Evolutionary conservation across 306 rosid species (phyloP).

Genomic region (Comarum palustre): DNA sequence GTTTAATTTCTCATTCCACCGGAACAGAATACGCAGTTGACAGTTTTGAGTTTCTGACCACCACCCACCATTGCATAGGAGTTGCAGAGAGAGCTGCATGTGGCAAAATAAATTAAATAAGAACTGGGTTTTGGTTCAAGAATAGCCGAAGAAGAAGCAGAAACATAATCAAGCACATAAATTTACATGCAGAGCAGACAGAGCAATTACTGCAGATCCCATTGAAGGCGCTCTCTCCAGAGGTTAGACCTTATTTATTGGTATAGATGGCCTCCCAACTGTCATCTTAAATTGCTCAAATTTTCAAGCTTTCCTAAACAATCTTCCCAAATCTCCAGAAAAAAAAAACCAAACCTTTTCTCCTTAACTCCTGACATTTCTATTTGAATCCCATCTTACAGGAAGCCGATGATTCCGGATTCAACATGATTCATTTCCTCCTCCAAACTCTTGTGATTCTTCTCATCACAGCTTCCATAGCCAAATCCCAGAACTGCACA

Average conservation of each 20-base stretch:
- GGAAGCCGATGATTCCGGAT: background rate
- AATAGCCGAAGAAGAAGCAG: background rate
- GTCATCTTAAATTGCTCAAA: conserved; percentile 49
- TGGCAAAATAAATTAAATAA: background rate
- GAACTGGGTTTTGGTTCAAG: background rate
- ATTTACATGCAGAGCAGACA: conserved; percentile 4
- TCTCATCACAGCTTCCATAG: conserved; percentile 24
- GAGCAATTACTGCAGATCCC: conserved; percentile 12
- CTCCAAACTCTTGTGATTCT: conserved; percentile 20
- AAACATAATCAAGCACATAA: background rate
- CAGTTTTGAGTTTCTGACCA: background rate
- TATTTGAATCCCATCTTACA: background rate
- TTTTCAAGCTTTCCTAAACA: conserved; percentile 13
- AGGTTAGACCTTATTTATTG: conserved; percentile 43
- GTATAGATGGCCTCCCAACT: conserved; percentile 61
- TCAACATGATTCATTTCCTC: conserved; percentile 19
- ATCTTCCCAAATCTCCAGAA: conserved; percentile 6
- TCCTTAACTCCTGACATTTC: background rate
- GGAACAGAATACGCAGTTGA: background rate
- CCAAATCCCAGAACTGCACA: conserved; percentile 39
- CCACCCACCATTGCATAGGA: background rate
- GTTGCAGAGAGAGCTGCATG: background rate
- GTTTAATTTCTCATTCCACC: background rate
- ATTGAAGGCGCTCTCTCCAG: conserved; percentile 14
- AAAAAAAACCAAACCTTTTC: background rate